Base-by-base conservation (phyloP, 2,329 filamentous ascomycete species). In the Penicillium sp. region DNA sequence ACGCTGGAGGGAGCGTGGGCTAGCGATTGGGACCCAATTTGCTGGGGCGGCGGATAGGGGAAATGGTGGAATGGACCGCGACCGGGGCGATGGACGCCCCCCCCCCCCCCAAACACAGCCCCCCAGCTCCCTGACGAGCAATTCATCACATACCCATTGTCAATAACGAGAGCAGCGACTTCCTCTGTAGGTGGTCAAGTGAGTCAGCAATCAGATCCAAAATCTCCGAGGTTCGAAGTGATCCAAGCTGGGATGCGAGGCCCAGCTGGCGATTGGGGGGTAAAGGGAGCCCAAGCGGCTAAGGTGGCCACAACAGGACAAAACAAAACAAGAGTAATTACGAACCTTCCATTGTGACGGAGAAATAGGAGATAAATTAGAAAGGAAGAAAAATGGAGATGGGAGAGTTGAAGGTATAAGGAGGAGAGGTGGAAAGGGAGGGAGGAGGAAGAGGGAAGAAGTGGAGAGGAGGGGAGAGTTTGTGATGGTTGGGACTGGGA, bases 131-230 rank as follows among this genome's bases (percentile, higher is more conserved):
- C 49, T 49, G 60, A 60, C 54, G 47, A 57, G 57, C 45, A 59
- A 70, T 67, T 71, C 68, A 68, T 74, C 82, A 84, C 93, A 91
- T 93, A 99, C 95, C 95, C 95, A 98, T 99, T 99, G 93, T 99
- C 95, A 85, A 99, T 98, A 83, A 99, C 95, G 91, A 99, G 93
- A 82, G 95, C 95, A 82, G 95, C 95, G 83, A 99, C 95, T 91
- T 99, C 95, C 88, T 99, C 95, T 98, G 79, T 81, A 82, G 65
- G 63, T 62, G 64, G 71, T 63, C 76, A 68, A 54, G 68, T 60
- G 66, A 33, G 75, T 79, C 70, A 79, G 77, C 71, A 65, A 67
- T 52, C 19, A 47, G 53, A 55, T 48, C 37, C 53, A 11, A 35
- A 50, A 64, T 56, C 55, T 49, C 52, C 49, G 56, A 46, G 37